phyloP scores from a whole-genome alignment of 169 alveolate species.

The Cryptosporidium sp. region DNA sequence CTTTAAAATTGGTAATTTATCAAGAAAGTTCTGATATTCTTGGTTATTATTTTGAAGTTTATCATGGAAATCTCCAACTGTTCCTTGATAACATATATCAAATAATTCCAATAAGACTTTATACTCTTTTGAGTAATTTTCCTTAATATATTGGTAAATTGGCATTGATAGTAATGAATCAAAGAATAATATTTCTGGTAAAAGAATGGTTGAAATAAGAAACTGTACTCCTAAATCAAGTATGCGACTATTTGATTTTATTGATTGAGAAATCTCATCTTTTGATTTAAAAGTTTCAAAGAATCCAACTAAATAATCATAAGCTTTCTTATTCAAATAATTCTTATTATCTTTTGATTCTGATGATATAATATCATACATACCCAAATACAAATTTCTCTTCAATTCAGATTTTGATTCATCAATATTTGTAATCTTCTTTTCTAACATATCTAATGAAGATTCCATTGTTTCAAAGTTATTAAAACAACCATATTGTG shows the following conservation, averaged over 20 bases:
- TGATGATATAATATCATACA: constrained; percentile 20
- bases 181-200: constrained; percentile 62
- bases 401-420: neutral
- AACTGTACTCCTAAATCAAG: constrained; percentile 15
- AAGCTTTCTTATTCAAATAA: constrained; percentile 34
- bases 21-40: constrained; percentile 33
- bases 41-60: neutral
- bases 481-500: constrained; percentile 3
- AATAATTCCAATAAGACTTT: constrained; percentile 5
- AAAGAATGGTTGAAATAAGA: constrained; percentile 36
- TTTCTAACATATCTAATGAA: constrained; percentile 39
- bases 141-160: constrained; percentile 23
- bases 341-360: constrained; percentile 1
- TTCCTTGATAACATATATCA: constrained; percentile 57
- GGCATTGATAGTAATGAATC: constrained; percentile 53
- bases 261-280: constrained; percentile 17
- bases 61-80: constrained; percentile 46
- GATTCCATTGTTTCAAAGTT: neutral
- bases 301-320: constrained; percentile 26
- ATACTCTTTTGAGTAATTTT: neutral
- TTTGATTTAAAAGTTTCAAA: constrained; percentile 34
- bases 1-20: neutral
- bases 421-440: constrained; percentile 2
- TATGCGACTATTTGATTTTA: constrained; percentile 1
- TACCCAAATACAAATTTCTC: constrained; percentile 12